Percentiles rank a stretch among this genome's conserved stretches.
Evolutionary conservation across 345 rosid genomes (phyloP).

Genomic region (Camelina sativa): DNA sequence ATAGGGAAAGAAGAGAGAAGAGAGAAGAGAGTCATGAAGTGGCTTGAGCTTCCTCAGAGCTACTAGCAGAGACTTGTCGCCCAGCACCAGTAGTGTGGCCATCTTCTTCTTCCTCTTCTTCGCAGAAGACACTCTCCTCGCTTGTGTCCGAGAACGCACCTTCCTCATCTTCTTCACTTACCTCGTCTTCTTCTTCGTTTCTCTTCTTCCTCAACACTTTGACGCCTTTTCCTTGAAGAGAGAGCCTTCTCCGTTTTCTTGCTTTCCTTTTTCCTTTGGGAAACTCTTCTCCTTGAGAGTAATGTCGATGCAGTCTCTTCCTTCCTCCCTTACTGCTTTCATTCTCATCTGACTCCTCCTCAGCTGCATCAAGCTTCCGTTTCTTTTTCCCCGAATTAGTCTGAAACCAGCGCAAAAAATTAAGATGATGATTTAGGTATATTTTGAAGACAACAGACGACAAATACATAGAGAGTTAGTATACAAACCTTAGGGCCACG

Average conservation of each 20-base stretch:
- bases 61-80: conserved; percentile 53
- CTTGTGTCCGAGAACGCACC: conserved; percentile 69
- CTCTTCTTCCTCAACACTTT: conserved; percentile 67
- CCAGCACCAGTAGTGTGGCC: conserved; percentile 1
- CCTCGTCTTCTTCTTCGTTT: conserved; percentile 54
- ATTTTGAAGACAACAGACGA: conserved; percentile 1
- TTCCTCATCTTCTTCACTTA: conserved; percentile 46
- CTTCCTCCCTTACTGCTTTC: conserved; percentile 60
- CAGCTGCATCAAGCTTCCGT: conserved; percentile 76
- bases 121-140: conserved; percentile 74
- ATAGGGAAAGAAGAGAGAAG: conserved; percentile 18
- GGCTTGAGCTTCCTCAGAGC: conserved; percentile 64
- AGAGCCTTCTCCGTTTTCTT: conserved; percentile 76
- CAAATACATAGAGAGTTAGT: not conserved
- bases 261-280: conserved; percentile 96
- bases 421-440: not conserved
- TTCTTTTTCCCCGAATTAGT: conserved; percentile 84
- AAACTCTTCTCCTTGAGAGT: conserved; percentile 77
- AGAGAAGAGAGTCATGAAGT: conserved; percentile 24
- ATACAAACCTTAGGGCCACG: conserved; percentile 93
- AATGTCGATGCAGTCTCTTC: conserved; percentile 48
- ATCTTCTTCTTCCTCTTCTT: conserved; percentile 57
- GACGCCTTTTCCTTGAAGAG: conserved; percentile 80
- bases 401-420: conserved; percentile 46
- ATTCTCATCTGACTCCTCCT: conserved; percentile 78